Evolutionary conservation across 73 alveolate genomes (phyloP), one percentile per base, ranked within the genome.

Genomic region (Stentor roeselii): DNA sequence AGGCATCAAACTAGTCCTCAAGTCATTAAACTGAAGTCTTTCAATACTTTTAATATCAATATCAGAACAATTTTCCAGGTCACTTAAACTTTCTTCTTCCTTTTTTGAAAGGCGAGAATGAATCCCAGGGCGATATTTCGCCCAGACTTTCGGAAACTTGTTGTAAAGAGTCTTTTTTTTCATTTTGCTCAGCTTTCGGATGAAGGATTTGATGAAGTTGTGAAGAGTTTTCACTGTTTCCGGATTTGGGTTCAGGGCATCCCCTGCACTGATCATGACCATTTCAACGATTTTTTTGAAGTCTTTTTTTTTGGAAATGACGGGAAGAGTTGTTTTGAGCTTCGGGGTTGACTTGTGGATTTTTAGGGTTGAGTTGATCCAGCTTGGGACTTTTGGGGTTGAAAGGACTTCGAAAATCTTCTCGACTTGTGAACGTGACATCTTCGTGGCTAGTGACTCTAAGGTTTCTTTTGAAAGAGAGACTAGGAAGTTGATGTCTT

Each of bases 261-360:
- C 80, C 14, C 80, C 80, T 27, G 80, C 80, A 27, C 42, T 27
- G 42, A 67, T 67, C 80, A 67, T 67, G 80, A 67, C 34, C 67
- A 50, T 50, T 50, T 50, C 21, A 21, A 50, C 67, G 6, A 50
- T 50, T 50, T 21, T 50, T 50, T 50, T 50, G 67, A 50, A 50
- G 21, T 50, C 67, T 50, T 50, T 50, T 50, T 50, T 50, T 50
- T 50, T 21, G 6, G 6, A 11, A 50, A 50, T 21, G 6, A 11
- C 67, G 6, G 67, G 67, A 11, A 50, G 21, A 21, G 67, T 11
- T 11, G 6, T 11, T 6, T 50, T 50, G 6, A 50, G 67, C 6
- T 6, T 11, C 21, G 67, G 67, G 67, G 67, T 50, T 11, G 30
- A 11, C 6, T 11, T 11, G 21, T 50, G 67, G 6, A 50, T 11